phyloP scores from a whole-genome alignment of 148 eudicot genomes.

The Polygonum maritimum region DNA sequence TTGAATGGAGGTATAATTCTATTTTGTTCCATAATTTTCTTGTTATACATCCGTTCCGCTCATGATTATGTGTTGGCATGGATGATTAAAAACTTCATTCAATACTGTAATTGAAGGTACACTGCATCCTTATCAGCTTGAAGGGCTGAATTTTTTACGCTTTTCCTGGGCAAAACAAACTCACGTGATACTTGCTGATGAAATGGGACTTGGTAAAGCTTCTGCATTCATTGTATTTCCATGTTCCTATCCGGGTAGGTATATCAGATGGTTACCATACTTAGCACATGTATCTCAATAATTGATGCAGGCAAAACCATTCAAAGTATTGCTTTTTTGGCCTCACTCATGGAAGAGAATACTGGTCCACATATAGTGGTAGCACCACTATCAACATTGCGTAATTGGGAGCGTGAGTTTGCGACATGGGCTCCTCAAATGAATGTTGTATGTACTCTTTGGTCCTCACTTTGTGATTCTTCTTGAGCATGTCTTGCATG shows the following conservation, averaged over 20 bases:
- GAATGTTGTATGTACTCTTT: constrained; percentile 78
- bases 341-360: constrained; percentile 68
- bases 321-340: constrained; percentile 92
- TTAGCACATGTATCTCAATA: not conserved
- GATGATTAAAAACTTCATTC: not conserved
- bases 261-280: not conserved
- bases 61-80: not conserved
- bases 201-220: constrained; percentile 89
- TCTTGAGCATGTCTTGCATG: constrained; percentile 11
- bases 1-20: constrained; percentile 51
- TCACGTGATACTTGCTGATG: constrained; percentile 98
- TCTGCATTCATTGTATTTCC: not conserved
- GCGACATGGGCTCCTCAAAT: constrained; percentile 96
- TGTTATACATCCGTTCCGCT: not conserved
- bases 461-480: constrained; percentile 5
- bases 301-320: constrained; percentile 83
- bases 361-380: constrained; percentile 77
- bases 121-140: constrained; percentile 95
- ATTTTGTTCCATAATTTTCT: not conserved
- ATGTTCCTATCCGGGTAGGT: not conserved
- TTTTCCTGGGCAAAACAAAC: constrained; percentile 94
- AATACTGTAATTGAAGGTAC: constrained; percentile 43
- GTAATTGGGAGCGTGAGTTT: constrained; percentile 99
- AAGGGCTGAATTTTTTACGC: constrained; percentile 94
- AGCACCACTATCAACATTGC: constrained; percentile 93